Evolutionary conservation across 768 basidiomycete species (phyloP), one percentile per base, ranked within the genome.

Genomic region (Russula earlei): DNA sequence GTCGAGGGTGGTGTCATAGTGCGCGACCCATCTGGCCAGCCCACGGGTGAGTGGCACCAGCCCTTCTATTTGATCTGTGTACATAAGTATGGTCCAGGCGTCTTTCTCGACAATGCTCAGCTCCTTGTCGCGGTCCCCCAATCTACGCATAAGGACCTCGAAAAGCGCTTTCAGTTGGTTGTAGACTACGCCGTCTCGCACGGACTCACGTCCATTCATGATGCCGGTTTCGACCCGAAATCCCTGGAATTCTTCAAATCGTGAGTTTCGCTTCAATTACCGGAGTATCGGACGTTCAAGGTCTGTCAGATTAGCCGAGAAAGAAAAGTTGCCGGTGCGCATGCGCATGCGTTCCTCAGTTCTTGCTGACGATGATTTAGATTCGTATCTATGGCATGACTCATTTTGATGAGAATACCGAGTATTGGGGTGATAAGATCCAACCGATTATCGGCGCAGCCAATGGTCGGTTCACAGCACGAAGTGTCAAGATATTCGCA

Each of bases 61-160:
- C 43, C 52, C 19, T 41, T 41, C 8, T 20, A 29, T 25, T 44
- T 33, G 55, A 50, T 43, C 14, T n/a, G 24, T 17, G 19, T 44
- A 48, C 46, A 47, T 41, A 53, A 33, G 38, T 52, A 52, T 51
- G 55, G 50, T 42, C 22, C 62, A 84, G 89, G 89, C 24, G 76
- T 88, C 49, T 74, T 91, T 55, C 69, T 93, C 54, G 93, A 96
- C 69, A 93, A 92, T 61, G 93, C 93, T 1, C 91, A 92, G 65
- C 77, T 83, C 20, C 70, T 91, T 33, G 71, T 91, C 34, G 75
- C 73, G 51, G 78, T 78, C 54, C 87, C 88, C 0, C 69, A 76
- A 20, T 75, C 81, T 53, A 85, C 84, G 0, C 79, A 87, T 63
- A 71, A 69, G 27, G 82, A 87, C 60, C 73, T 91, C 42, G 64